A percentile compares a stretch with the other conserved stretches of the same genome.
phyloP scores from a whole-genome alignment of 176 grass and related monocot species.

The Bolboschoenus planiculmis region DNA sequence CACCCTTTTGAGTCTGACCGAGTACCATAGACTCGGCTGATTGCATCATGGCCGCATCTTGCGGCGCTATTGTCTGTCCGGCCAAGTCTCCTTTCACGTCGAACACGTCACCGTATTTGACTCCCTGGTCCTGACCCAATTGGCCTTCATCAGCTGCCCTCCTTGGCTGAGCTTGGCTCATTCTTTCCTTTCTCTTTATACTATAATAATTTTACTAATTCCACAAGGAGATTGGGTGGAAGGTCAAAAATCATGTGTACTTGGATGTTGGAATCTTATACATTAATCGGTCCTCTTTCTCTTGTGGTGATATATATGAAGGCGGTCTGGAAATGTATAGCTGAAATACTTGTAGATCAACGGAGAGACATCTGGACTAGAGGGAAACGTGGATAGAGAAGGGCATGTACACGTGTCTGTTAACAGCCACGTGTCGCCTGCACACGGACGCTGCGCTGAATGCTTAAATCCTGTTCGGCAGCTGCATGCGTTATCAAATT shows the following conservation, averaged over 20 bases:
- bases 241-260: no score
- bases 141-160: conserved; percentile 17
- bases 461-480: no score
- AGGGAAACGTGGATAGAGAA: not conserved
- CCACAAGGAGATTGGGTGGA: no score
- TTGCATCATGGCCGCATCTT: conserved; percentile 74
- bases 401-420: not conserved
- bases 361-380: not conserved
- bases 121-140: not conserved
- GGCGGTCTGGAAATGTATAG: not conserved
- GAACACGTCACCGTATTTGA: conserved; percentile 62
- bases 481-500: no score
- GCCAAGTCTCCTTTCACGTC: conserved; percentile 39
- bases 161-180: conserved; percentile 66
- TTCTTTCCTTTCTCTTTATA: not conserved
- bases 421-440: not conserved
- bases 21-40: conserved; percentile 40
- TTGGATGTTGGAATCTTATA: not conserved
- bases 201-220: no score
- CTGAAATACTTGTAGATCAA: not conserved
- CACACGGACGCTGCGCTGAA: not conserved
- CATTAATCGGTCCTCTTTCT: not conserved
- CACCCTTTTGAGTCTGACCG: conserved; percentile 39
- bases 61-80: conserved; percentile 33
- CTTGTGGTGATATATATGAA: not conserved